These are phyloP conservation scores for Cryptomeria japonica DNA, from an alignment of 75 land plant genomes.

Conservation along the genomic window DNA sequence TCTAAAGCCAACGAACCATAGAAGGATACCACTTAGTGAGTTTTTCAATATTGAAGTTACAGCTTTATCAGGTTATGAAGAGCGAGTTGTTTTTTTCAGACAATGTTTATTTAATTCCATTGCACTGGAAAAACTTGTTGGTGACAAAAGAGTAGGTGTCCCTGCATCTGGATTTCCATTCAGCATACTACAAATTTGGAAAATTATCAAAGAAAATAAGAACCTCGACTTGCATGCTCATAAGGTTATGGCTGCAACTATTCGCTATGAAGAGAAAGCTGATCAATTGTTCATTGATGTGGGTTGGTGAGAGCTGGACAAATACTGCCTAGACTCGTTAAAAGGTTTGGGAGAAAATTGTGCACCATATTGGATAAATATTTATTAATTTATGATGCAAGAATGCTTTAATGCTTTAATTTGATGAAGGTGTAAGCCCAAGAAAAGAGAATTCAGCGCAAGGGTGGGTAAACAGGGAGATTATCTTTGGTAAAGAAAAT, in stretches of 20 bases:
- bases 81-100: constrained; percentile 67
- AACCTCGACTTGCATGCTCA: constrained; percentile 94
- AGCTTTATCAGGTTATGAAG: constrained; percentile 64
- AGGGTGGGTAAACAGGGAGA: not conserved
- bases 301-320: no score
- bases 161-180: constrained; percentile 94
- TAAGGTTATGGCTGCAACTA: constrained; percentile 44
- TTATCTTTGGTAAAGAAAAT: not conserved
- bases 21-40: constrained; percentile 78
- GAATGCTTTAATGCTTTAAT: no score
- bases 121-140: constrained; percentile 90
- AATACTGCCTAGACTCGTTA: no score
- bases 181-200: constrained; percentile 91
- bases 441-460: not conserved
- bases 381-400: no score
- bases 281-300: no score
- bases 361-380: no score
- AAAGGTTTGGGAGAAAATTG: no score
- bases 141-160: constrained; percentile 82
- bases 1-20: constrained; percentile 59
- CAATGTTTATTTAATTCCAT: constrained; percentile 74
- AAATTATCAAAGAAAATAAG: constrained; percentile 84
- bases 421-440: not conserved
- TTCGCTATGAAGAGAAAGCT: no score
- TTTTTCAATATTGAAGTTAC: constrained; percentile 60